These are phyloP conservation scores for Globisporangium solare DNA, from an alignment of 352 stramenopile species.

Conservation along the genomic window DNA sequence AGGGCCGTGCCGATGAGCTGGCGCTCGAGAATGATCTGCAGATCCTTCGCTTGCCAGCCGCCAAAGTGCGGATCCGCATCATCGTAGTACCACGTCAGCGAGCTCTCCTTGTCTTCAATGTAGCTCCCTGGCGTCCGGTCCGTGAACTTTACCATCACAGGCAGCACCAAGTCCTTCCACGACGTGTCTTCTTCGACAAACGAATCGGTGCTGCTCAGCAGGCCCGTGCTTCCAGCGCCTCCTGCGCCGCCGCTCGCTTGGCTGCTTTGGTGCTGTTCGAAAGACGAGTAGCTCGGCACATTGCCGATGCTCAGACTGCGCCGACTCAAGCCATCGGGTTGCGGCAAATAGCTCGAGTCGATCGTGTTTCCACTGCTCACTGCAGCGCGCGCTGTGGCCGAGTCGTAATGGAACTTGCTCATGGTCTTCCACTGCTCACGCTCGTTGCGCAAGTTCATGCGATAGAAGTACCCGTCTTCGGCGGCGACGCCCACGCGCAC, in stretches of 20 bases:
- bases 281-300: conserved; percentile 31
- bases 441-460: conserved; percentile 71
- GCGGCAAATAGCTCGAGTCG: conserved; percentile 28
- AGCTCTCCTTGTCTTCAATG: conserved; percentile 85
- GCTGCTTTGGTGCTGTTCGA: conserved; percentile 19
- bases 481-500: conserved; percentile 69
- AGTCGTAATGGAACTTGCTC: conserved; percentile 82
- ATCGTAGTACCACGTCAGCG: conserved; percentile 85
- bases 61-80: conserved; percentile 85
- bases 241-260: conserved; percentile 6
- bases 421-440: conserved; percentile 78
- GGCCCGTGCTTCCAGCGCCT: conserved; percentile 15
- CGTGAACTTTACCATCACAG: conserved; percentile 74
- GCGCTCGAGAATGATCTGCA: conserved; percentile 87
- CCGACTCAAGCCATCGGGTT: conserved; percentile 20
- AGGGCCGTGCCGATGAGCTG: conserved; percentile 78
- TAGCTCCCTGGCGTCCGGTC: conserved; percentile 74
- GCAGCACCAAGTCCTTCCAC: conserved; percentile 78
- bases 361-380: conserved; percentile 23
- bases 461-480: conserved; percentile 77
- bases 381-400: conserved; percentile 29
- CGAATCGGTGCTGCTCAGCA: conserved; percentile 33
- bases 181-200: conserved; percentile 60
- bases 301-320: conserved; percentile 46
- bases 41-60: conserved; percentile 85